Base-by-base conservation (phyloP, 1,284 basidiomycete genomes). In the Trichosporon sp. region DNA sequence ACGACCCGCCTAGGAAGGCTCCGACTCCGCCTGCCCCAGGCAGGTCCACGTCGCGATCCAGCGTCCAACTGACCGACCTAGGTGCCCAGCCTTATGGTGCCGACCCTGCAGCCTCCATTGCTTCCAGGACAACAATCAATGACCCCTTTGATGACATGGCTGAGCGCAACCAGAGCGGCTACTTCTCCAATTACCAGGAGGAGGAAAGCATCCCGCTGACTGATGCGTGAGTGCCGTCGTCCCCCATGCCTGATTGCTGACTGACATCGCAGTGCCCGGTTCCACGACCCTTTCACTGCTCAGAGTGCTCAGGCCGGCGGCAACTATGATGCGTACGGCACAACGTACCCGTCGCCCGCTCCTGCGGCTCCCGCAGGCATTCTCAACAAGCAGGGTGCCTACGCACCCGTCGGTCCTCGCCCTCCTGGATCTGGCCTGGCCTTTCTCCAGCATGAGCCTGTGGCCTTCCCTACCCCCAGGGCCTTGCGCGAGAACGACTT, bases 401-500 rank as follows among this genome's bases (percentile, higher is more conserved):
- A 58, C 18, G 53, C 53, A 1, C 13, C 53, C 0, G 53, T 58
- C 7, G 53, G 53, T 1, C 53, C 53, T 29, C 27, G 27, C 11
- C 53, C 53, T 18, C 13, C 53, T 15, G 53, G 25, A 2, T 12
- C 25, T 6, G 53, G 53, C 27, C 53, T 58, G 0, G 25, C 27
- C 1, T 58, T 58, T 27, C 53, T 58, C 11, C 53, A 29, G 7
- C 53, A 58, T 18, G 27, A 58, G 53, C 53, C 53, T 13, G 73
- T 62, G 3, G 60, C 60, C 12, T 62, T 62, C 60, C 60, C 60
- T 3, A 62, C 60, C n/a, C 60, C 60, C 21, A 62, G 23, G 32
- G 60, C 60, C 1, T 27, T 62, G 18, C 65, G 65, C 29, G 65
- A 65, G 23, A 56, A 89, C 64, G 87, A 79, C 65, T 80, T 81